These are phyloP conservation scores for Avicennia marina DNA, from an alignment of 257 asterid genomes.

Conservation along the genomic window DNA sequence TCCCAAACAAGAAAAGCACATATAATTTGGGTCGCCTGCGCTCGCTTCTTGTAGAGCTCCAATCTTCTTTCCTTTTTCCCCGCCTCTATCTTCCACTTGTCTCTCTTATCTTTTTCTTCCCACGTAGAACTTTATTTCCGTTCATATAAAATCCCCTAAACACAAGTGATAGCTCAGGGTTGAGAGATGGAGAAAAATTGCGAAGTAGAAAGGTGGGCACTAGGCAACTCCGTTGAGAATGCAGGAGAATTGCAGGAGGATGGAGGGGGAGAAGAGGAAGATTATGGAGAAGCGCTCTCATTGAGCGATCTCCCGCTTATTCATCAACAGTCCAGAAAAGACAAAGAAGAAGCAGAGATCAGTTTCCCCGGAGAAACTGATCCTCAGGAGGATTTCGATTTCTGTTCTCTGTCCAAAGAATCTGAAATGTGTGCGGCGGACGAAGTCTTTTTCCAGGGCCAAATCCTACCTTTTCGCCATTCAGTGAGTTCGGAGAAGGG, in stretches of 20 bases:
- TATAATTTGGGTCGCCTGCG: constrained; percentile 21
- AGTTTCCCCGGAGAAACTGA: neutral
- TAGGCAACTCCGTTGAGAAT: no score
- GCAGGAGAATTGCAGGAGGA: no score
- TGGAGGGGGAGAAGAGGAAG: constrained; percentile 3
- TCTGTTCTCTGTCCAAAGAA: constrained; percentile 38
- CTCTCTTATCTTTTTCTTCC: no score
- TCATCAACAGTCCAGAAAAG: constrained; percentile 24
- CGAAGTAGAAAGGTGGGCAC: constrained; percentile 14
- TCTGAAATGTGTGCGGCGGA: constrained; percentile 85
- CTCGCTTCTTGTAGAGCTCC: constrained; percentile 5
- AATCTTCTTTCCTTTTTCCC: neutral
- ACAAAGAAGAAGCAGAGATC: neutral
- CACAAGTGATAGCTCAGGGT: no score
- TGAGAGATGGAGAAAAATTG: constrained; percentile 17
- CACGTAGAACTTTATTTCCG: no score
- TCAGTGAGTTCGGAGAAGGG: constrained; percentile 45
- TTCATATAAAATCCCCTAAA: no score
- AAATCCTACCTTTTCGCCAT: constrained; percentile 64
- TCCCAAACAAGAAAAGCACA: constrained; percentile 43
- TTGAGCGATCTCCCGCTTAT: constrained; percentile 71
- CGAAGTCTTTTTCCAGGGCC: constrained; percentile 73
- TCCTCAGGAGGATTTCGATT: constrained; percentile 58
- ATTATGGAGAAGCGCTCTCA: constrained; percentile 70
- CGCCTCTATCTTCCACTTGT: constrained; percentile 32